Conservation (phyloP, 495 filamentous ascomycete genomes). For the Chaetomium cochliodes region DNA sequence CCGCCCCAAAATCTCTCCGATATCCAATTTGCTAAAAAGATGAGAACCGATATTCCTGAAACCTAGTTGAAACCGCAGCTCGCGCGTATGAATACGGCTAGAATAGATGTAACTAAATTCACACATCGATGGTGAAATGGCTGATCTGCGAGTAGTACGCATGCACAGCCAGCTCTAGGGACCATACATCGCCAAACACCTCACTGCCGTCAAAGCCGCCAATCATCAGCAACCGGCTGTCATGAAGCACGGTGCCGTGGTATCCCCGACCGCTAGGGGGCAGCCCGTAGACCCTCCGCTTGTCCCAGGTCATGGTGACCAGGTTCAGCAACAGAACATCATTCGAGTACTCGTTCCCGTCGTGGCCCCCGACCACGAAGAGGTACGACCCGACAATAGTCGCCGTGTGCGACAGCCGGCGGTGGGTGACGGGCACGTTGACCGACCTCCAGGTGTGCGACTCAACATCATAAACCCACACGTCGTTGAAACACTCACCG, state of each 20-base stretch:
- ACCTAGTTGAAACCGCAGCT: neutral
- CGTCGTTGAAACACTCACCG: constrained; percentile 65
- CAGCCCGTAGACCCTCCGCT: constrained; percentile 59
- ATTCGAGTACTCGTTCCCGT: constrained; percentile 64
- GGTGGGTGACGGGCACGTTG: constrained; percentile 52
- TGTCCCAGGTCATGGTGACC: constrained; percentile 68
- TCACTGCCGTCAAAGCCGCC: constrained; percentile 64
- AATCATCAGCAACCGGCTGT: constrained; percentile 58
- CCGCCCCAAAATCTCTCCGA: neutral
- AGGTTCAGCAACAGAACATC: constrained; percentile 64
- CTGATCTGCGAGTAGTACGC: constrained; percentile 68
- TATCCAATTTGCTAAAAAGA: neutral
- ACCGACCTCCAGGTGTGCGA: constrained; percentile 54
- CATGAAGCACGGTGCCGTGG: constrained; percentile 61
- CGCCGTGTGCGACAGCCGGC: constrained; percentile 60
- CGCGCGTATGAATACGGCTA: neutral
- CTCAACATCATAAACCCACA: constrained; percentile 67
- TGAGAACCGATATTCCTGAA: neutral
- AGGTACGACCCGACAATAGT: constrained; percentile 66
- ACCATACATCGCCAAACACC: constrained; percentile 62
- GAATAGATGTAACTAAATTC: constrained; percentile 8
- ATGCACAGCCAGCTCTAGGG: constrained; percentile 63
- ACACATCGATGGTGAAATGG: constrained; percentile 65
- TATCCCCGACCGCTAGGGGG: constrained; percentile 61
- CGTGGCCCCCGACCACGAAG: constrained; percentile 65